Base-by-base conservation (phyloP, 2,329 filamentous ascomycete genomes). In the Fusarium sp. region DNA sequence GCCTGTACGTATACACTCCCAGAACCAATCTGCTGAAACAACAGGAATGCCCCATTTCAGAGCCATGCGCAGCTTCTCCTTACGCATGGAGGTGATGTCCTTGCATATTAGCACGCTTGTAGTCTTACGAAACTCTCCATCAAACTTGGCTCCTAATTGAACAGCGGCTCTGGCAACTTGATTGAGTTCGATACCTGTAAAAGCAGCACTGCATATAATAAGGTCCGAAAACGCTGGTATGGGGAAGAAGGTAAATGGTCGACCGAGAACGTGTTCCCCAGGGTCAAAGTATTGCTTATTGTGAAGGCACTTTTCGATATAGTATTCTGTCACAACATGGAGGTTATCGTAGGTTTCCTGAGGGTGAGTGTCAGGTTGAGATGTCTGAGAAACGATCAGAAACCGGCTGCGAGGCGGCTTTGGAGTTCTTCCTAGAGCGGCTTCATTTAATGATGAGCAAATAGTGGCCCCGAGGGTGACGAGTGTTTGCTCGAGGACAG, bases 251-350 rank as follows among this genome's bases (percentile, higher is more conserved):
- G 90, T 86, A 69, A 98, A 93, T 5, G 96, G 94, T 11, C 89
- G 90, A 65, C 94, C 94, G 29, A 97, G 87, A 44, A 93, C 86
- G 29, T 96, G 90, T 8, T 89, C 85, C 56, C 86, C 83, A 9
- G 94, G 94, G 35, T 92, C 85, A 50, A 94, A 86, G 74, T 95
- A 88, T 31, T 83, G 84, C 80, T 93, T 96, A 71, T 89, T 89
- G 79, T 95, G 91, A 42, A 99, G 84, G 79, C 95, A 98, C 52
- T 90, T 90, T 82, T 99, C 96, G 57, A 99, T 87, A 88, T 95
- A 99, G 86, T 96, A 97, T 78, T 97, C 94, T 15, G 94, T 98
- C 36, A 97, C 90, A 46, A 88, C 79, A 55, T 85, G 79, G 12
- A 88, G 77, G 33, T 80, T 70, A 25, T 82, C 83, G 50, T 83